Percentiles rank a stretch among this genome's conserved stretches.
Conservation (phyloP, 768 basidiomycete species). For the Lanmaoa rubissima region DNA sequence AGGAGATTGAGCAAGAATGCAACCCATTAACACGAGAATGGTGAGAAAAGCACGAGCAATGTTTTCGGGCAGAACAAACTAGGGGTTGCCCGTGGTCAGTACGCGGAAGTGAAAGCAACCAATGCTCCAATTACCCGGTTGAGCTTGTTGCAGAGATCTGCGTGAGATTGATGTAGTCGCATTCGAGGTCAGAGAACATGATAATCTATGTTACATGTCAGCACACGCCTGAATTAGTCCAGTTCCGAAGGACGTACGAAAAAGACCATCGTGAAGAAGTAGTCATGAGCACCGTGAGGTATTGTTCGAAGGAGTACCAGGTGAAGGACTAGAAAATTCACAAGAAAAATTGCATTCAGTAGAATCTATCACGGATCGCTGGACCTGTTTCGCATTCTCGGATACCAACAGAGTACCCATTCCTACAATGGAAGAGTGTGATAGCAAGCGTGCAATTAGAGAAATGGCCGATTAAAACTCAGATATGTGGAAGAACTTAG, state of each 20-base stretch:
- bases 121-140: constrained; percentile 64
- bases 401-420: not conserved
- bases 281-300: constrained; percentile 19
- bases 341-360: constrained; percentile 34
- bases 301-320: constrained; percentile 47
- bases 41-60: constrained; percentile 91
- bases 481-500: too few species aligned
- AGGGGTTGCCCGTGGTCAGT: constrained; percentile 2
- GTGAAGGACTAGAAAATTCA: constrained; percentile 47
- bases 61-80: constrained; percentile 99
- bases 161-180: constrained; percentile 99
- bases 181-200: constrained; percentile 99
- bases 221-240: not conserved
- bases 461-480: not conserved
- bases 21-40: constrained; percentile 84
- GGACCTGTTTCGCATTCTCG: not conserved
- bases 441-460: not conserved
- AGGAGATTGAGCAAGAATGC: constrained; percentile 91
- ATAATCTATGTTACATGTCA: constrained; percentile 67
- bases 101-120: not conserved
- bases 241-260: constrained; percentile 64
- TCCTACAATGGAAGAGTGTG: not conserved
- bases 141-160: constrained; percentile 97
- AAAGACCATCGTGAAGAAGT: constrained; percentile 96
- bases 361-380: not conserved